These are phyloP conservation scores for Harringtonia lauricola DNA, from an alignment of 2,329 filamentous ascomycete genomes.

Conservation along the genomic window DNA sequence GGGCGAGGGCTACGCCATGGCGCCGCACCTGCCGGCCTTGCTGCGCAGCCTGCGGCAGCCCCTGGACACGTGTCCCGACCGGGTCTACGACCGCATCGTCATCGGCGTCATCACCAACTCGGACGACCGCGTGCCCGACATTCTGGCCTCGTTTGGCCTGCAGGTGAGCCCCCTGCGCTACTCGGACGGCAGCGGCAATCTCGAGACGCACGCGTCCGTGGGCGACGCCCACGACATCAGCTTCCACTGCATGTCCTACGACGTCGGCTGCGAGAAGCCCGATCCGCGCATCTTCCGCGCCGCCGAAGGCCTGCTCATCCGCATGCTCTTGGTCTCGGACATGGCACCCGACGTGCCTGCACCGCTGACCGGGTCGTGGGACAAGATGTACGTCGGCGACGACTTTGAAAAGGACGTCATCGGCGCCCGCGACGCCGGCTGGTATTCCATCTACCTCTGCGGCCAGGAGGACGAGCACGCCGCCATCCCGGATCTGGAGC, in stretches of 20 bases:
- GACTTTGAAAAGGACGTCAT: slow-evolving; percentile 10
- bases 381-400: slow-evolving; percentile 11
- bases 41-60: slow-evolving; percentile 25
- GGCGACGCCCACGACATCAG: slow-evolving; percentile 26
- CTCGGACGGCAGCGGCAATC: neutral
- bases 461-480: neutral
- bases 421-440: slow-evolving; percentile 8
- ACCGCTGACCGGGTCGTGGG: slow-evolving; percentile 1
- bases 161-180: slow-evolving; percentile 27
- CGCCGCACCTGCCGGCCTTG: slow-evolving; percentile 31
- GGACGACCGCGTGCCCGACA: slow-evolving; percentile 42
- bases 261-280: slow-evolving; percentile 50
- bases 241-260: slow-evolving; percentile 52
- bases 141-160: slow-evolving; percentile 43
- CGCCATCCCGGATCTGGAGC: neutral
- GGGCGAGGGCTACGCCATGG: slow-evolving; percentile 37
- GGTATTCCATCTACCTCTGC: slow-evolving; percentile 7
- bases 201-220: too few species aligned
- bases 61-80: too few species aligned
- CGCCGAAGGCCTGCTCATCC: slow-evolving; percentile 29
- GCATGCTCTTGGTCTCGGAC: neutral
- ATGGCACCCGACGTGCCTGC: neutral
- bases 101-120: slow-evolving; percentile 53
- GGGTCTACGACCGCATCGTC: slow-evolving; percentile 18
- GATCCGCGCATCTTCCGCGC: slow-evolving; percentile 42